These are phyloP conservation scores for Trichophyton equinum DNA, from an alignment of 2,329 filamentous ascomycete genomes.

Conservation along the genomic window DNA sequence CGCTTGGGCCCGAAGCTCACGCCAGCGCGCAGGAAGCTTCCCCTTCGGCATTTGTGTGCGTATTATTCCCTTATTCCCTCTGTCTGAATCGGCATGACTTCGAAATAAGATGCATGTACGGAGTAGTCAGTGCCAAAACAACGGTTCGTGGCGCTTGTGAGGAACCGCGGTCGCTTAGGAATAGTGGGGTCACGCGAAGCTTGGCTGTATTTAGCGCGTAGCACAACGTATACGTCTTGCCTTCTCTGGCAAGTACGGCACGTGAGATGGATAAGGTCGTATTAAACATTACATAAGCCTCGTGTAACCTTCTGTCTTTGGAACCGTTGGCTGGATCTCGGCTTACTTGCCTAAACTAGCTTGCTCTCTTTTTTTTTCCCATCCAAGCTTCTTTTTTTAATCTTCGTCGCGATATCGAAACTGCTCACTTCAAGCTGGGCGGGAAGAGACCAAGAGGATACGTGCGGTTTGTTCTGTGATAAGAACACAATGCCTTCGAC, in stretches of 20 bases:
- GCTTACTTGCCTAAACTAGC: neutral
- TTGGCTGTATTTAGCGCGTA: neutral
- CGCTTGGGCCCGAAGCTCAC: too few species aligned
- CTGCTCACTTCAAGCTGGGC: neutral
- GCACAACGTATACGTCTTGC: neutral
- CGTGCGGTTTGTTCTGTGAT: neutral
- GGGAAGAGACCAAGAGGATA: neutral
- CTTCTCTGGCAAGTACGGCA: neutral
- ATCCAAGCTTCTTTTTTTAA: neutral
- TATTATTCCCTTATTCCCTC: neutral
- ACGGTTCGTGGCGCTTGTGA: neutral
- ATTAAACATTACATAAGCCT: neutral
- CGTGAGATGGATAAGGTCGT: neutral
- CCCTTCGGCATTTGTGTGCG: too few species aligned
- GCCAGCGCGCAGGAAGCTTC: too few species aligned
- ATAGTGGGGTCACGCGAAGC: neutral
- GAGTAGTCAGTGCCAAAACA: neutral
- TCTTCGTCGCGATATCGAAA: neutral
- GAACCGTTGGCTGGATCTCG: neutral
- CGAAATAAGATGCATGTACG: neutral
- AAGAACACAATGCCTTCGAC: conserved; percentile 61
- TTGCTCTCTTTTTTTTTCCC: neutral
- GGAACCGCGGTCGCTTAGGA: neutral
- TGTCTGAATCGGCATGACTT: neutral
- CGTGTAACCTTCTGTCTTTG: neutral